These are phyloP conservation scores for Lenwebbia sp. DNA, from an alignment of 345 rosid species.

Conservation along the genomic window DNA sequence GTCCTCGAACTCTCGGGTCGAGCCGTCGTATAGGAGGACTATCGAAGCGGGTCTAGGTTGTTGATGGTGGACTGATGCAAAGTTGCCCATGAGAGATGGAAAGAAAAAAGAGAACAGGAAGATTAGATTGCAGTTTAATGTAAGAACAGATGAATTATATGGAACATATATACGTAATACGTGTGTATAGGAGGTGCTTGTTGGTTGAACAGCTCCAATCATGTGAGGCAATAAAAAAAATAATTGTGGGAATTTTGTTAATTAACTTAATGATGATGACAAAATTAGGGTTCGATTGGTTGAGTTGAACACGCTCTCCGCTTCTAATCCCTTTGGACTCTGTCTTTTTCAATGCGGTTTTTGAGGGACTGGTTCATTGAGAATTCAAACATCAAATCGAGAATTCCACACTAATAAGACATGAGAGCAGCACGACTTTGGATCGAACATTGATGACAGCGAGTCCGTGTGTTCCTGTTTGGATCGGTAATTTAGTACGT, in stretches of 20 bases:
- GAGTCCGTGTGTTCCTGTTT: neutral
- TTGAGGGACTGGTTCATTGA: neutral
- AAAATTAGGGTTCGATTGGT: neutral
- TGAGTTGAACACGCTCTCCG: neutral
- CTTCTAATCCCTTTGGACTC: neutral
- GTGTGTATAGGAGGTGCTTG: neutral
- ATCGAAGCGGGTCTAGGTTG: constrained; percentile 2
- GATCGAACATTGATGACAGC: neutral
- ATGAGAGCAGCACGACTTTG: neutral
- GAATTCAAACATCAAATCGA: neutral
- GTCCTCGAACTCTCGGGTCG: constrained; percentile 6
- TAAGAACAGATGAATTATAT: neutral
- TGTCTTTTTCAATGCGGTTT: neutral
- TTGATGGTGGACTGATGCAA: constrained; percentile 2
- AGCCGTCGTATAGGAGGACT: constrained; percentile 19
- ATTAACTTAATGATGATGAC: neutral
- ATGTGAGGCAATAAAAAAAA: neutral
- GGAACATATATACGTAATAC: neutral
- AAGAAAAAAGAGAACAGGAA: neutral
- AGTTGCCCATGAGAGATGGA: constrained; percentile 20
- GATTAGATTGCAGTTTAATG: neutral
- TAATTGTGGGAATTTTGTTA: neutral
- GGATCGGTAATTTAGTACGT: neutral
- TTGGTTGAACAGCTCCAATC: neutral
- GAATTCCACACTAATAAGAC: neutral